phyloP scores from a whole-genome alignment of 148 eudicot species.

The Euryodendron excelsum region DNA sequence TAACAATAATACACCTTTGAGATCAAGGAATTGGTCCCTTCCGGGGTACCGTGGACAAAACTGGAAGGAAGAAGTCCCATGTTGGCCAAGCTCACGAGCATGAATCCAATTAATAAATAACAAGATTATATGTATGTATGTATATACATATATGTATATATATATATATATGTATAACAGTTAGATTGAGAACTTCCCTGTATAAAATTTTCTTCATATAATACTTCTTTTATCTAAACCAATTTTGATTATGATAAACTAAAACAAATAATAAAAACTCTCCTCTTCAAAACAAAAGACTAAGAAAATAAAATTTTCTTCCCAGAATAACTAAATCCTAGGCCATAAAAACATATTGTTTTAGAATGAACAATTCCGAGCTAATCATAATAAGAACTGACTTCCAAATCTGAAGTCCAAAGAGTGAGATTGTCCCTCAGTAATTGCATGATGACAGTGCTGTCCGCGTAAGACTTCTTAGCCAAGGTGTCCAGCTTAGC shows the following conservation, averaged over 20 bases:
- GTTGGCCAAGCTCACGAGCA: not conserved
- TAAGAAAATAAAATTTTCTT: not conserved
- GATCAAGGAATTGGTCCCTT: not conserved
- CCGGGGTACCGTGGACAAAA: not conserved
- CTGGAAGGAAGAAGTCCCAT: not conserved
- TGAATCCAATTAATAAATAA: too few species aligned
- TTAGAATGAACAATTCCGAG: not conserved
- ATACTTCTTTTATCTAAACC: too few species aligned
- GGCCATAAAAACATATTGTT: not conserved
- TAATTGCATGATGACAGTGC: conserved; percentile 19
- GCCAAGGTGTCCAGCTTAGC: conserved; percentile 20
- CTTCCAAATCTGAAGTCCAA: conserved; percentile 21
- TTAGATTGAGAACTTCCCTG: not conserved
- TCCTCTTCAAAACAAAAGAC: too few species aligned
- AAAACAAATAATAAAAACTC: too few species aligned
- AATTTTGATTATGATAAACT: not conserved
- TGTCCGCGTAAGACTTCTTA: conserved; percentile 21
- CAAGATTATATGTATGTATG: too few species aligned
- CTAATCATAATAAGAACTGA: not conserved
- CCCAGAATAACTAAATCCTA: not conserved
- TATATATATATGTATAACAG: too few species aligned
- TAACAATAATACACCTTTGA: too few species aligned
- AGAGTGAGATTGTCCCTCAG: conserved; percentile 20
- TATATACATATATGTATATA: too few species aligned
- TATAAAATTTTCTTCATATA: too few species aligned